These are phyloP conservation scores for Auxenochlorella pyrenoidosa DNA, from an alignment of 139 green algal species.

Conservation along the genomic window DNA sequence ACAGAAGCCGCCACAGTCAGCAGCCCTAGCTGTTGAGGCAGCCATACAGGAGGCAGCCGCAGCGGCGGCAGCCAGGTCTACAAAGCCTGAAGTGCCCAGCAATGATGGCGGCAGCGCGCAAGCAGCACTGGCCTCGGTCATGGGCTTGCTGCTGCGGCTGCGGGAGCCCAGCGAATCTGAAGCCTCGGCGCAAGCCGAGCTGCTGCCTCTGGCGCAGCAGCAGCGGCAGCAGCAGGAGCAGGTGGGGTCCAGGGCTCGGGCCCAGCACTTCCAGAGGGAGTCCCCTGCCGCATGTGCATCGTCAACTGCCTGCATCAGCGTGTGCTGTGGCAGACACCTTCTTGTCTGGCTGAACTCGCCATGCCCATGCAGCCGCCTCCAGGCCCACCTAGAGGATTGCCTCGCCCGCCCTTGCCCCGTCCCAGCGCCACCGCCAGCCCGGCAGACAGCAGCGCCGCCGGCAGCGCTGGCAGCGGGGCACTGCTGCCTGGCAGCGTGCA, in stretches of 20 bases:
- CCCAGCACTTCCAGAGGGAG: too few relatives aligned
- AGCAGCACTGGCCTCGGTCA: not conserved
- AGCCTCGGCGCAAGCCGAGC: too few relatives aligned
- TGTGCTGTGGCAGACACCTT: not conserved
- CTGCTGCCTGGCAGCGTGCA: not conserved
- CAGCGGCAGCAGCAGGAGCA: not conserved
- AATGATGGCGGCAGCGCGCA: not conserved
- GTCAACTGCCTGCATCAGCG: not conserved
- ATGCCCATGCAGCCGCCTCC: not conserved
- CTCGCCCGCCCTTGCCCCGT: too few relatives aligned
- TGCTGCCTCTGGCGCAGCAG: not conserved
- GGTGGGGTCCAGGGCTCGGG: not conserved
- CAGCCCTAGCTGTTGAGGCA: not conserved
- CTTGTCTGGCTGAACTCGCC: too few relatives aligned
- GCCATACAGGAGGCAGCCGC: not conserved
- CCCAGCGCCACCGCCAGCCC: not conserved
- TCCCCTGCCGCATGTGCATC: too few relatives aligned
- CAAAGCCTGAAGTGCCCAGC: not conserved
- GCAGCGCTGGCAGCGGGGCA: not conserved
- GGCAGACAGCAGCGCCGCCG: not conserved
- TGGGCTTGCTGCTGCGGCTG: conserved; percentile 34
- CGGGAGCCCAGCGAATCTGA: not conserved
- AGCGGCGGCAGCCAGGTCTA: not conserved
- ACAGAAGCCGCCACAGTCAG: not conserved
- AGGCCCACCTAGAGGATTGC: too few relatives aligned